These are phyloP conservation scores for Kodamaea derodonti DNA, from an alignment of 1,139 yeast species.

Conservation along the genomic window DNA sequence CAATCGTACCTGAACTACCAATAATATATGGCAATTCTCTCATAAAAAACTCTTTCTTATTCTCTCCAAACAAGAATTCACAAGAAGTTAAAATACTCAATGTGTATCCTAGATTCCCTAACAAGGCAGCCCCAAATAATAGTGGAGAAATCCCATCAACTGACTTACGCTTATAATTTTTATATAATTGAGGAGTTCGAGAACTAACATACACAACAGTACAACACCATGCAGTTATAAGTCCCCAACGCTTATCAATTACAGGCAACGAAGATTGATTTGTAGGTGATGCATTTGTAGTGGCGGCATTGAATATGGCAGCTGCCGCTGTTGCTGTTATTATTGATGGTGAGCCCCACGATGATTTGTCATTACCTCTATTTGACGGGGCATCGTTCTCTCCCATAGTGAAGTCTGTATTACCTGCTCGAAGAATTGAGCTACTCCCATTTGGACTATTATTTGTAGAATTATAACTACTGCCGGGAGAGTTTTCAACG, in stretches of 20 bases:
- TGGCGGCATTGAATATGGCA: conserved; percentile 20
- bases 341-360: conserved; percentile 1
- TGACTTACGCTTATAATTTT: conserved; percentile 71
- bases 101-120: conserved; percentile 81
- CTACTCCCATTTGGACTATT: conserved; percentile 1
- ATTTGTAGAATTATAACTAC: conserved; percentile 3
- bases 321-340: conserved; percentile 4
- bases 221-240: conserved; percentile 74
- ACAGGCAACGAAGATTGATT: background rate
- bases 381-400: background rate
- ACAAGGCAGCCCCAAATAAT: conserved; percentile 71
- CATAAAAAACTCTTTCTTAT: conserved; percentile 47
- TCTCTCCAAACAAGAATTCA: conserved; percentile 28
- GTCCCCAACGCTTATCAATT: conserved; percentile 36
- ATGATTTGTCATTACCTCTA: background rate
- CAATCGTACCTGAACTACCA: conserved; percentile 83
- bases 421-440: background rate
- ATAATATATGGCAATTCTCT: conserved; percentile 78
- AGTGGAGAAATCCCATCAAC: conserved; percentile 83
- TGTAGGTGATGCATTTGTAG: conserved; percentile 20
- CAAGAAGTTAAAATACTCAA: conserved; percentile 62
- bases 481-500: conserved; percentile 2
- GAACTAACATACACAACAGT: conserved; percentile 73
- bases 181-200: conserved; percentile 78
- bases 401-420: background rate